Evolutionary conservation across 2,329 filamentous ascomycete species (phyloP), one percentile per base, ranked within the genome.

Genomic region (Colletotrichum musae): DNA sequence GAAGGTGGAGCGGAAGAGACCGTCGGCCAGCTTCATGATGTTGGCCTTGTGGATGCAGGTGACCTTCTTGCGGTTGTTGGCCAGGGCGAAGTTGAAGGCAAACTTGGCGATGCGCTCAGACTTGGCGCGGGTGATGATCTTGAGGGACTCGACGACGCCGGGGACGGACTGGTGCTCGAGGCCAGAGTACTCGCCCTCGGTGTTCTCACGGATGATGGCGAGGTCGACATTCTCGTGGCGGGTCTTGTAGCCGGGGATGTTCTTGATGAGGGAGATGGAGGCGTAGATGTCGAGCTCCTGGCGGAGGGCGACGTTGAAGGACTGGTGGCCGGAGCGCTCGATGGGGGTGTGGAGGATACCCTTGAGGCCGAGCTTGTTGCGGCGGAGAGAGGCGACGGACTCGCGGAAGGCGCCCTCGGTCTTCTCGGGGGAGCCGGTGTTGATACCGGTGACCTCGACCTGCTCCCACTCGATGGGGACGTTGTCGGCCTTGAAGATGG

Each of bases 21-120:
- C 96, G 77, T 99, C 96, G 82, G 95, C 95, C 70, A 99, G 89
- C 90, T 99, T 99, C 96, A 99, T 99, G 87, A 99, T 99, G 89
- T 99, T 99, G 85, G 96, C 96, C 90, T 99, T 99, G 92, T 99
- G 96, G 81, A 99, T 98, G 87, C 95, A 98, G 75, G 96, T 98
- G 68, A 99, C 94, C 93, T 98, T 98, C 89, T 97, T 95, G 81
- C 96, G 91, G 90, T 97, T 95, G 89, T 99, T 99, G 84, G 96
- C 96, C 68, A 98, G 92, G 69, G 96, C 96, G 80, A 99, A 99
- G 80, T 93, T 92, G 83, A 98, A 98, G 74, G 96, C 96, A 80
- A 99, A 99, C 86, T 97, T 97, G 86, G 95, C 94, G 79, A 99
- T 99, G 81, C 96, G 94, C 91, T 99, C 96, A 64, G 94, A 97